These are phyloP conservation scores for Quercus glauca DNA, from an alignment of 306 rosid genomes.

Conservation along the genomic window DNA sequence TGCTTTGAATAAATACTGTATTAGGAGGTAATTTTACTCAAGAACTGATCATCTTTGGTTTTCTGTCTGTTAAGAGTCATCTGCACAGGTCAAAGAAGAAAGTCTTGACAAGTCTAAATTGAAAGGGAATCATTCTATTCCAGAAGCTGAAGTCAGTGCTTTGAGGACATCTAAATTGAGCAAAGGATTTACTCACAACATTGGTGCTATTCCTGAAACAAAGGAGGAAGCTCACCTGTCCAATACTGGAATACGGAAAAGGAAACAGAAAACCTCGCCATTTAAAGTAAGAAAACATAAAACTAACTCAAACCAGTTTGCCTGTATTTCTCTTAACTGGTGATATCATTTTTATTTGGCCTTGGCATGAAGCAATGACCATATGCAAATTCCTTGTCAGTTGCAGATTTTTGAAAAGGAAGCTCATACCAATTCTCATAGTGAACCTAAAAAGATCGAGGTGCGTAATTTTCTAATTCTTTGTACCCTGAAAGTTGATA, in stretches of 20 bases:
- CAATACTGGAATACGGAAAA: slow-evolving; percentile 48
- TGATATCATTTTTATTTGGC: slow-evolving; percentile 19
- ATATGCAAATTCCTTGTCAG: slow-evolving; percentile 31
- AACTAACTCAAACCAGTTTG: slow-evolving; percentile 10
- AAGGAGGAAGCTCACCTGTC: slow-evolving; percentile 42
- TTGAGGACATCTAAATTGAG: slow-evolving; percentile 34
- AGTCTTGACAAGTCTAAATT: slow-evolving; percentile 46
- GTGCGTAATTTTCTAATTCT: slow-evolving; percentile 28
- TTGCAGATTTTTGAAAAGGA: slow-evolving; percentile 53
- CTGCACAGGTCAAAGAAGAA: slow-evolving; percentile 51
- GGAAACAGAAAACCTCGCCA: slow-evolving; percentile 53
- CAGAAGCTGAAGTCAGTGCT: slow-evolving; percentile 37
- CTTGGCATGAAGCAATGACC: slow-evolving; percentile 23
- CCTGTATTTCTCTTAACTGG: neutral
- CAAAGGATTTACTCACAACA: slow-evolving; percentile 33
- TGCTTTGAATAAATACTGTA: neutral
- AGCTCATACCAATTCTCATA: slow-evolving; percentile 40
- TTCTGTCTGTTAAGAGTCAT: slow-evolving; percentile 49
- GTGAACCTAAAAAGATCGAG: slow-evolving; percentile 52
- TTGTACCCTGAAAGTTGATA: neutral
- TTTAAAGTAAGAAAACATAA: slow-evolving; percentile 45
- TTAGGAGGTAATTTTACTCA: slow-evolving; percentile 8
- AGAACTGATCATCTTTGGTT: slow-evolving; percentile 17
- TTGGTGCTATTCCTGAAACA: slow-evolving; percentile 37
- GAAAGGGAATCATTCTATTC: slow-evolving; percentile 40